Percentiles rank a stretch among this genome's conserved stretches.
Conservation (phyloP, 306 rosid genomes). For the Alnus glutinosa region DNA sequence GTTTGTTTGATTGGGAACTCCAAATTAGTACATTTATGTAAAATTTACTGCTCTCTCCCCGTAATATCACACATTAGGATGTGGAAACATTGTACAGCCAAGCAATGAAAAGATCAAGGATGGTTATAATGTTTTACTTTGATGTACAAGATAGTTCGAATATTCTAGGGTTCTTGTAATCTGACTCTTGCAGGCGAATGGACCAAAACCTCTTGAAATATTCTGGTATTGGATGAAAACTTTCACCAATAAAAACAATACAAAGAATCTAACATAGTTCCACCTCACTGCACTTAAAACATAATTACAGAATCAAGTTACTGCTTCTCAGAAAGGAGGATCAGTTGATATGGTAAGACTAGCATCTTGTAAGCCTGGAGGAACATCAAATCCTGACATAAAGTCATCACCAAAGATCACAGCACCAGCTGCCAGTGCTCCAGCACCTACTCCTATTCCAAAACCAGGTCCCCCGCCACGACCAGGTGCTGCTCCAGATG, state of each 20-base stretch:
- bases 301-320: constrained; percentile 20
- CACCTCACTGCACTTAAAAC: background rate
- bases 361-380: constrained; percentile 48
- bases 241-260: constrained; percentile 7
- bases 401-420: constrained; percentile 84
- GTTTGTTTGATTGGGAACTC: background rate
- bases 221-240: background rate
- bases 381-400: constrained; percentile 64
- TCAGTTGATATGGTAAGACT: constrained; percentile 37
- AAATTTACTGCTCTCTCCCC: background rate
- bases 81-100: background rate
- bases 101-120: background rate
- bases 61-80: background rate
- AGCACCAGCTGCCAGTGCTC: constrained; percentile 86
- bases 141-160: background rate
- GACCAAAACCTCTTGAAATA: background rate
- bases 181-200: background rate
- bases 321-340: constrained; percentile 45
- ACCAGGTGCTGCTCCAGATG: constrained; percentile 38
- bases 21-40: background rate
- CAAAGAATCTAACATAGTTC: constrained; percentile 8
- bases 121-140: background rate
- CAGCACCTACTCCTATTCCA: constrained; percentile 69
- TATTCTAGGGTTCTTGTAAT: too few species aligned
- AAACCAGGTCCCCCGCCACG: constrained; percentile 44